Conservation (phyloP, 208 protist genomes). For the Trypanosoma rangeli region DNA sequence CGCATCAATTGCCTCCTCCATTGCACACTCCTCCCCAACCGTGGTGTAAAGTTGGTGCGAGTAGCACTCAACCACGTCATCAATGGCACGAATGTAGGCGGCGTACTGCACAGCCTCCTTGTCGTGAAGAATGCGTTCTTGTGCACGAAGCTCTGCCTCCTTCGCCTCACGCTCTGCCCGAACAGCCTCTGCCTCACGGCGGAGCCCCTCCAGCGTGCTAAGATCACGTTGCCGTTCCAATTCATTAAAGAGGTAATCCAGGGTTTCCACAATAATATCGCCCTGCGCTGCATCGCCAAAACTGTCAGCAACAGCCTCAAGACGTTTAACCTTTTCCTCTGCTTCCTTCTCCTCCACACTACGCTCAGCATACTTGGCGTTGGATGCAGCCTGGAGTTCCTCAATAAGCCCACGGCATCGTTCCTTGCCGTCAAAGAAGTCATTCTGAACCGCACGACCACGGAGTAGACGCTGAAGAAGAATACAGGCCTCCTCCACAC, state of each 20-base stretch:
- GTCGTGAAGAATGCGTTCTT: slow-evolving; percentile 68
- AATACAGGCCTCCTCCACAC: slow-evolving; percentile 80
- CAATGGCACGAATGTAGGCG: slow-evolving; percentile 56
- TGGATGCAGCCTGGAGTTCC: slow-evolving; percentile 89
- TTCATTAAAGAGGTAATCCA: slow-evolving; percentile 88
- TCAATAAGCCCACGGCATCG: slow-evolving; percentile 90
- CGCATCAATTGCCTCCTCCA: slow-evolving; percentile 54
- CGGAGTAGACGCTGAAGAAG: slow-evolving; percentile 91
- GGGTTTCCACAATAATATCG: slow-evolving; percentile 76
- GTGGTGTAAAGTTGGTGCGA: slow-evolving; percentile 49
- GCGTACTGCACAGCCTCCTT: slow-evolving; percentile 73
- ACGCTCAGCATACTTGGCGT: slow-evolving; percentile 75
- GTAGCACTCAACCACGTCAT: slow-evolving; percentile 68
- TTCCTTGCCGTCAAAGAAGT: slow-evolving; percentile 94
- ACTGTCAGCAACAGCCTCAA: slow-evolving; percentile 50
- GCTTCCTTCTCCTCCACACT: slow-evolving; percentile 35
- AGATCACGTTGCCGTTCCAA: slow-evolving; percentile 79
- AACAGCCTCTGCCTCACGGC: slow-evolving; percentile 63
- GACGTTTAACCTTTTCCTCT: slow-evolving; percentile 39
- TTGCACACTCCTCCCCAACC: slow-evolving; percentile 58
- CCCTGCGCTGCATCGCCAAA: slow-evolving; percentile 71
- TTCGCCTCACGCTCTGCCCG: slow-evolving; percentile 74
- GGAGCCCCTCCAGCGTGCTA: slow-evolving; percentile 46
- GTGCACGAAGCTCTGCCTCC: slow-evolving; percentile 66
- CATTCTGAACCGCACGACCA: slow-evolving; percentile 91